Evolutionary conservation across 257 asterid species (phyloP), one percentile per base, ranked within the genome.

Genomic region (Salvia splendens): DNA sequence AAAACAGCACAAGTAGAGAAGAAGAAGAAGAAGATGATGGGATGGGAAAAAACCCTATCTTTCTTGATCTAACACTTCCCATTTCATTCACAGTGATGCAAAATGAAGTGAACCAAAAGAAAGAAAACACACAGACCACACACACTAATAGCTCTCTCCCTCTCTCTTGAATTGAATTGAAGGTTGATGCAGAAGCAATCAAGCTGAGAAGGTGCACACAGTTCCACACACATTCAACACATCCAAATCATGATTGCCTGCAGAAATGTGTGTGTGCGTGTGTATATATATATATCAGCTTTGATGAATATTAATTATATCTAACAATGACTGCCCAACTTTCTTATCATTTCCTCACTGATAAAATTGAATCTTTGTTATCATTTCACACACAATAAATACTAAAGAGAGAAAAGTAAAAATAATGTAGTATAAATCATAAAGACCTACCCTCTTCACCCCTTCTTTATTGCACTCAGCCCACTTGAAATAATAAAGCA

Each of bases 231-330:
- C 78, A 75, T 72, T 72, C 79, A 64, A 24, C 73, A 40, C 45
- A 75, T 75, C 79, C 73, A 75, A 70, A 71, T 82, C 85, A 80
- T 85, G 82, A 85, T 88, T 83, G 81, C 75, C 75, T 78, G 67
- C 64, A 55, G 49, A 38, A 0, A 38, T 35, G 7, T 6, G 8
- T 38, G 8, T 61, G 64, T 69, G 42, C 15, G 8, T 12, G 42
- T 61, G 56, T 69, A 42, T 28, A 30, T 49, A 12, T 56, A 12
- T 57, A 3, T 41, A 62, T 66, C 65, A 47, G 75, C 73, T 71
- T 8, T 17, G 14, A 35, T 66, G 60, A 68, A 62, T 71, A 24
- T 24, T 24, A 24, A 24, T 72, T 74, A 81, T 79, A 64, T 66
- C 63, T 28, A 72, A 64, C 69, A 75, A 61, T 67, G 59, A 75